Evolutionary conservation across 805 yeast genomes (phyloP).

Genomic region (Cyberlindnera saturnus): DNA sequence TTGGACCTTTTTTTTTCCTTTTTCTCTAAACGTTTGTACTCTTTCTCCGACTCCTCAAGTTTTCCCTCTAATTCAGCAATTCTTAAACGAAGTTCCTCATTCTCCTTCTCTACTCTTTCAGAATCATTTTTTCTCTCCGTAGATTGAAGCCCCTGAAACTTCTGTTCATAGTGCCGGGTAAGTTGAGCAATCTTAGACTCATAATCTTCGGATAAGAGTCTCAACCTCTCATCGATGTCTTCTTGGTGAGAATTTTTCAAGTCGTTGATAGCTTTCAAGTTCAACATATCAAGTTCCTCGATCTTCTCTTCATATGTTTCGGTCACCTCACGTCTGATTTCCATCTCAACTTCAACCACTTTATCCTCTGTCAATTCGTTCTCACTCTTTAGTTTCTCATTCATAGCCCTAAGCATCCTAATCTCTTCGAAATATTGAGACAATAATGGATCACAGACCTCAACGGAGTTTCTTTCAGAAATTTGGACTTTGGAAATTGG

Average conservation of each 20-base stretch:
- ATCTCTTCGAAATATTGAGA: conserved; percentile 16
- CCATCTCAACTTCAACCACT: conserved; percentile 21
- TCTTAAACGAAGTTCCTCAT: neutral
- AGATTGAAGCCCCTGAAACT: neutral
- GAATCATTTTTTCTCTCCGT: neutral
- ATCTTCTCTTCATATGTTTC: conserved; percentile 29
- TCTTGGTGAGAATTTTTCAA: conserved; percentile 24
- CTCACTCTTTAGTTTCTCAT: conserved; percentile 18
- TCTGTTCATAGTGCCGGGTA: neutral
- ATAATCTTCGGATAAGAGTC: conserved; percentile 27
- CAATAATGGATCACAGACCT: conserved; percentile 1
- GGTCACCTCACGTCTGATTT: conserved; percentile 25
- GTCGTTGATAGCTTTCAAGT: conserved; percentile 27
- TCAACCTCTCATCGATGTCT: conserved; percentile 27
- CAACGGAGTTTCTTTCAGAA: conserved; percentile 18
- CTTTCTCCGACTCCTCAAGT: conserved; percentile 9
- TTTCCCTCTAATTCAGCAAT: conserved; percentile 1
- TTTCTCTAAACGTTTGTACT: conserved; percentile 8
- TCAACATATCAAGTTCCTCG: conserved; percentile 31
- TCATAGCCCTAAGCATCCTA: conserved; percentile 10
- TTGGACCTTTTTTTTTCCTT: conserved; percentile 12
- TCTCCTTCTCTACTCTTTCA: neutral
- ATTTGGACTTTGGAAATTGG: conserved; percentile 22
- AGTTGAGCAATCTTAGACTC: conserved; percentile 17
- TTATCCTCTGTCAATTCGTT: conserved; percentile 18